phyloP scores from a whole-genome alignment of 257 asterid genomes.

The Fraxinus pennsylvanica region DNA sequence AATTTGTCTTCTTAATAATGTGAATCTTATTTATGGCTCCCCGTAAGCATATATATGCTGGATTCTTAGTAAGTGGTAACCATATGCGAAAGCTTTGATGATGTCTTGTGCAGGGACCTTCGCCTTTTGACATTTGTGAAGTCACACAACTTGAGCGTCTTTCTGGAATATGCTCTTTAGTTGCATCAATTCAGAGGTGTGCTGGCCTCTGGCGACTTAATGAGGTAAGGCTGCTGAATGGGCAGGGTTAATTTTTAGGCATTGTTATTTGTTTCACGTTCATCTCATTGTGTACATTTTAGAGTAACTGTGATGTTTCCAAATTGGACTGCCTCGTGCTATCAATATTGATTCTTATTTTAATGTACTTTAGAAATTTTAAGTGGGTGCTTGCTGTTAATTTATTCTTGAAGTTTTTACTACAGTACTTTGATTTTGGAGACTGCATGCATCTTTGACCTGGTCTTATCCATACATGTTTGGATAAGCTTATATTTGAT shows the following conservation, averaged over 20 bases:
- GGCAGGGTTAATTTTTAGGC: conserved; percentile 2
- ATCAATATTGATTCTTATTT: neutral
- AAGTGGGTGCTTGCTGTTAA: conserved; percentile 2
- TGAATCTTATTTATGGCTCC: conserved; percentile 17
- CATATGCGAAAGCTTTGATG: conserved; percentile 19
- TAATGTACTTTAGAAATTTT: neutral
- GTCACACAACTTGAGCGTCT: conserved; percentile 40
- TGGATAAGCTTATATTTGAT: neutral
- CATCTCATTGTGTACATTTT: neutral
- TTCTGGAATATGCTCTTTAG: conserved; percentile 69
- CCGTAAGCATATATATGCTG: conserved; percentile 21
- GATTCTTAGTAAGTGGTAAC: conserved; percentile 15
- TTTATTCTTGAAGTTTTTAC: conserved; percentile 21
- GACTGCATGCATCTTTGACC: conserved; percentile 8
- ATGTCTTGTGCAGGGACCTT: conserved; percentile 65
- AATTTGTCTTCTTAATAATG: conserved; percentile 6
- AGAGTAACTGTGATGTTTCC: neutral
- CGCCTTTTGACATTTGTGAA: conserved; percentile 49
- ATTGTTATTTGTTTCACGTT: conserved; percentile 4
- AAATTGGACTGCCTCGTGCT: conserved; percentile 11
- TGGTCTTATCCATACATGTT: neutral
- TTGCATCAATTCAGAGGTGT: conserved; percentile 74
- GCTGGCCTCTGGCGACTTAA: conserved; percentile 88
- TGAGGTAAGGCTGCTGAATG: conserved; percentile 51
- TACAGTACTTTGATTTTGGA: conserved; percentile 5